phyloP scores from a whole-genome alignment of 2,329 filamentous ascomycete species.

The Xylariales sp. region DNA sequence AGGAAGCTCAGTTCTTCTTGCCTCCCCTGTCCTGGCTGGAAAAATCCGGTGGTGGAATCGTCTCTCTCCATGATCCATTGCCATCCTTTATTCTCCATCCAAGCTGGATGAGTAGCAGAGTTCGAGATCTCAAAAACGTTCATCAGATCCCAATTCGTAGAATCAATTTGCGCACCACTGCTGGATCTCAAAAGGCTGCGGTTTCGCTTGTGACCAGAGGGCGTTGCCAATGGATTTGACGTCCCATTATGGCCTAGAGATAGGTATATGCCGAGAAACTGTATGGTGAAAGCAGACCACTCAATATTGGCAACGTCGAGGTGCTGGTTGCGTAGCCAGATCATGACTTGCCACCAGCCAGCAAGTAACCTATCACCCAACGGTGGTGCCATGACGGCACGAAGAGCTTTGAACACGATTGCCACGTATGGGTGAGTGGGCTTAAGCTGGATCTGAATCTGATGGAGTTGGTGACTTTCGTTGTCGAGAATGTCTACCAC shows the following conservation, averaged over 20 bases:
- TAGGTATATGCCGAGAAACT: slow-evolving; percentile 61
- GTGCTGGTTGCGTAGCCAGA: slow-evolving; percentile 57
- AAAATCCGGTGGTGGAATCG: slow-evolving; percentile 23
- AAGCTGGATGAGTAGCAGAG: slow-evolving; percentile 45
- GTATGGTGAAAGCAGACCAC: slow-evolving; percentile 64
- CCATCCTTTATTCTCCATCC: slow-evolving; percentile 64
- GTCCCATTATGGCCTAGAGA: slow-evolving; percentile 41
- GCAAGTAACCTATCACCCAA: slow-evolving; percentile 59
- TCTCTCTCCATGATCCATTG: slow-evolving; percentile 64
- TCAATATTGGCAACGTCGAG: slow-evolving; percentile 49
- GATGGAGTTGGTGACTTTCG: slow-evolving; percentile 55
- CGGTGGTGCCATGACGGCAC: slow-evolving; percentile 57
- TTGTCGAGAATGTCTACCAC: slow-evolving; percentile 63
- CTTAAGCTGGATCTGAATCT: slow-evolving; percentile 63
- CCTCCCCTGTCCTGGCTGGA: slow-evolving; percentile 15
- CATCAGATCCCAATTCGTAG: slow-evolving; percentile 42
- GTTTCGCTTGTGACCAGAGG: slow-evolving; percentile 14
- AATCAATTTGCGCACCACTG: slow-evolving; percentile 23
- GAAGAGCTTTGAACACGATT: slow-evolving; percentile 57
- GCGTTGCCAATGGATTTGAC: slow-evolving; percentile 15
- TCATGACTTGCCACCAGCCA: slow-evolving; percentile 70
- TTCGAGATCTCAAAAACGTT: slow-evolving; percentile 41
- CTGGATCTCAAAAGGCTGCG: slow-evolving; percentile 23
- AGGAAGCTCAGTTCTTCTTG: slow-evolving; percentile 36
- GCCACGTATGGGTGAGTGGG: slow-evolving; percentile 60